These are phyloP conservation scores for Lachancea mirantina DNA, from an alignment of 805 yeast species.

Conservation along the genomic window DNA sequence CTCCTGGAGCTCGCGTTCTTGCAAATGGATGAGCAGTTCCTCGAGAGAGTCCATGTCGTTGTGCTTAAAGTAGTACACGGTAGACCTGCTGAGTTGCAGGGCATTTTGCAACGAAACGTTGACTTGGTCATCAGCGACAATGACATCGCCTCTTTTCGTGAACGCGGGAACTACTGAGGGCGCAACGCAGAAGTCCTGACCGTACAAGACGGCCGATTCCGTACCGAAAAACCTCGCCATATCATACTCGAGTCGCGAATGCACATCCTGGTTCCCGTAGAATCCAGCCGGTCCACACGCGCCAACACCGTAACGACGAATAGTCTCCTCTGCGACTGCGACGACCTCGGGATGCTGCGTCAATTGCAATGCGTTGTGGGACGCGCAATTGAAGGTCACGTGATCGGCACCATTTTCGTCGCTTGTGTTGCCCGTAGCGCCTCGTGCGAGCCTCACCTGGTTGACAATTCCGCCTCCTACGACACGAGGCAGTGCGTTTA, in stretches of 20 bases:
- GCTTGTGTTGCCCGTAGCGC: no score
- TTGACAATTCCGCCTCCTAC: slow-evolving; percentile 44
- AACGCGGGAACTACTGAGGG: slow-evolving; percentile 89
- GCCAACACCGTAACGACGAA: slow-evolving; percentile 81
- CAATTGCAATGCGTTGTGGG: slow-evolving; percentile 65
- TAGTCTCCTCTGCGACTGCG: slow-evolving; percentile 47
- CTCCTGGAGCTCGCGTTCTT: slow-evolving; percentile 53
- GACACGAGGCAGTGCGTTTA: slow-evolving; percentile 56
- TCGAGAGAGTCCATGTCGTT: slow-evolving; percentile 83
- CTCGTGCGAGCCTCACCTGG: slow-evolving; percentile 21
- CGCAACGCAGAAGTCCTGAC: slow-evolving; percentile 86
- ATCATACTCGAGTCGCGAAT: slow-evolving; percentile 68
- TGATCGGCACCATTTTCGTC: slow-evolving; percentile 27
- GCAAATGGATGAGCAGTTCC: slow-evolving; percentile 52
- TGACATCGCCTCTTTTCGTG: slow-evolving; percentile 88
- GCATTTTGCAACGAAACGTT: slow-evolving; percentile 82
- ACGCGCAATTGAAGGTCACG: slow-evolving; percentile 50
- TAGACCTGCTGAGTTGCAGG: slow-evolving; percentile 75
- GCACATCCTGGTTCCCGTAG: slow-evolving; percentile 92
- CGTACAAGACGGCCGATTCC: slow-evolving; percentile 76
- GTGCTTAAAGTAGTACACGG: slow-evolving; percentile 66
- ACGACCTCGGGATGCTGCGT: slow-evolving; percentile 42
- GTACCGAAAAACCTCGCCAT: slow-evolving; percentile 69
- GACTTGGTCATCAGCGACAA: slow-evolving; percentile 78
- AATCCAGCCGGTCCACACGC: slow-evolving; percentile 98